Percentiles rank a stretch among this genome's conserved stretches.
Conservation (phyloP, 192 early-diverging fungal species). For the Linnemannia zychae region DNA sequence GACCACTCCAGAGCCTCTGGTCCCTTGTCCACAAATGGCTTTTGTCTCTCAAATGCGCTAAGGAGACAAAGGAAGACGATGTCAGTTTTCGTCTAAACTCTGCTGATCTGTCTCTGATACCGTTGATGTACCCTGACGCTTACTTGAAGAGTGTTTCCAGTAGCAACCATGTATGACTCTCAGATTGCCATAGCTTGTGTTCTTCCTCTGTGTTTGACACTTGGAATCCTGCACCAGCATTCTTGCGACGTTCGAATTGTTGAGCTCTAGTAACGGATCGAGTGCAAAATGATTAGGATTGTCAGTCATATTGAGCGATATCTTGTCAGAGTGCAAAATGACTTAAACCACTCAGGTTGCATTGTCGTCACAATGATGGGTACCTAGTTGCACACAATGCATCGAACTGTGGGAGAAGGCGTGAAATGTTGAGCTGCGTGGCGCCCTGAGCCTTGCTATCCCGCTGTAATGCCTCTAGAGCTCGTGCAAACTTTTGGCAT, state of each 20-base stretch:
- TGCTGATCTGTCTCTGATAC: background rate
- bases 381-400: conserved; percentile 36
- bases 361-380: background rate
- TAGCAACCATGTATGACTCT: conserved; percentile 46
- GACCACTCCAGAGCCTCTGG: conserved; percentile 25
- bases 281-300: background rate
- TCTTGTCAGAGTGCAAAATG: background rate
- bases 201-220: conserved; percentile 19
- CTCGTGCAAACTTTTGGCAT: conserved; percentile 33
- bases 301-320: background rate
- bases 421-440: conserved; percentile 11
- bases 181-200: conserved; percentile 45
- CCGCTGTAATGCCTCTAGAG: conserved; percentile 24
- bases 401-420: conserved; percentile 38
- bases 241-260: conserved; percentile 26
- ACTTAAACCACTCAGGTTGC: background rate
- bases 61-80: background rate
- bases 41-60: conserved; percentile 17
- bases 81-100: background rate
- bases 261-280: conserved; percentile 15
- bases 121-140: background rate
- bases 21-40: conserved; percentile 30
- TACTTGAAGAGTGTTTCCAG: conserved; percentile 38
- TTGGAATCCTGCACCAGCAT: conserved; percentile 24
- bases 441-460: background rate